Base-by-base conservation (phyloP, 192 early-diverging fungal genomes). In the Backusella macrospora region DNA sequence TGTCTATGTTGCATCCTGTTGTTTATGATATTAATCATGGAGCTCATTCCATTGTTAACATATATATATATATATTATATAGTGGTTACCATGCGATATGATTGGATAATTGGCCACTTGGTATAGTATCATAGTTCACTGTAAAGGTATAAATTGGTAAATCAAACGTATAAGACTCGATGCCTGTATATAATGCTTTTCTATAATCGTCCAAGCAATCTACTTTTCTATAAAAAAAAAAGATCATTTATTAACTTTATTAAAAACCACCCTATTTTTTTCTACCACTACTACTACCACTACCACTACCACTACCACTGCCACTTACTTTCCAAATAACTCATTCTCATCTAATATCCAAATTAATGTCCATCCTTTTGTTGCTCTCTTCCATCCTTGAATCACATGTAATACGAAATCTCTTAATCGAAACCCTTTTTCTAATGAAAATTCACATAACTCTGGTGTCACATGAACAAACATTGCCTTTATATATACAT, bases 301-400 rank as follows among this genome's bases (percentile, higher is more conserved):
- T n/a, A 34, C 29, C 29, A 34, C 29, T 34, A 34, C 29, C 29
- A 34, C 29, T 34, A 34, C 29, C 29, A 34, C 29, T 34, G 2
- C 29, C 29, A 59, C 52, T 59, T 23, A 59, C 52, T 59, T 59
- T 59, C 52, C 52, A 59, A 26, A 59, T 59, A 59, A 4, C 2
- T 59, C 52, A 59, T 59, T 59, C n/a, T 59, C 52, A 59, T 59
- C 52, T 12, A 59, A 59, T 23, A 59, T 59, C 52, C 52, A 59
- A 59, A 59, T 23, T 26, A 59, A 23, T 12, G 21, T 21, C 52
- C 21, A 59, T 10, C 12, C 5, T 8, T 59, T 12, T 12, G 21
- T 12, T 59, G 52, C 52, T 12, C 12, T 59, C 13, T 26, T 59
- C 52, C 52, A 59, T 23, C 52, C 52, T 26, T 59, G 21, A 18